Percentiles rank a stretch among this genome's conserved stretches.
Conservation (phyloP, 176 grass and related monocot species). For the Miscanthus lutarioriparius region DNA sequence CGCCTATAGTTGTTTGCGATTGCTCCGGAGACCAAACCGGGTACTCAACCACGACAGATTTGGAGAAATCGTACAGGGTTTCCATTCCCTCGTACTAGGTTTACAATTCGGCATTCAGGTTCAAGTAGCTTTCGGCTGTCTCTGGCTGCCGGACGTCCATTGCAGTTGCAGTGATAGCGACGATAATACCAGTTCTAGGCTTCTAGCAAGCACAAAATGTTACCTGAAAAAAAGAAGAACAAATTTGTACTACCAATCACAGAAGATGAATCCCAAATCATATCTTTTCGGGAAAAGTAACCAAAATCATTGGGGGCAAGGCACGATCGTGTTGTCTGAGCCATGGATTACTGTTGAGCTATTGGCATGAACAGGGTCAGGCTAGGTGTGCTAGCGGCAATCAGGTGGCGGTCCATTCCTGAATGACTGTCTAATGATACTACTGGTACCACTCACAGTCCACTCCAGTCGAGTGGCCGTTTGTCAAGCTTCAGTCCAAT, state of each 20-base stretch:
- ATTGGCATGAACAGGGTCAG: conserved; percentile 4
- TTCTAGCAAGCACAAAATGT: background rate
- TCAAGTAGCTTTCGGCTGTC: background rate
- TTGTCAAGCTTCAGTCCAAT: conserved; percentile 18
- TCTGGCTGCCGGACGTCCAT: background rate
- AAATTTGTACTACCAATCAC: background rate
- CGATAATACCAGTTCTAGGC: background rate
- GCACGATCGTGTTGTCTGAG: background rate
- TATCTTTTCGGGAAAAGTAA: background rate
- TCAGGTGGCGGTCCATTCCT: conserved; percentile 5
- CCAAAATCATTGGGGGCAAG: background rate
- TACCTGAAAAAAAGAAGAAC: background rate
- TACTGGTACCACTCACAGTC: background rate
- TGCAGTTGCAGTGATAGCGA: background rate
- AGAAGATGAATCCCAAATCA: background rate
- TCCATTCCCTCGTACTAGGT: background rate
- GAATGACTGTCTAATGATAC: background rate
- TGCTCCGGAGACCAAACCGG: background rate
- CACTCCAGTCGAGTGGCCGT: conserved; percentile 6
- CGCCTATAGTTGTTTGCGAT: background rate
- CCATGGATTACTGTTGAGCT: background rate
- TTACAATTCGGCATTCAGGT: background rate
- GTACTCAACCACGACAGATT: background rate
- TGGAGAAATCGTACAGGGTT: background rate
- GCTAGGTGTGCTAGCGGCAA: background rate